phyloP scores from a whole-genome alignment of 768 basidiomycete species.

The Podaxis sp. region DNA sequence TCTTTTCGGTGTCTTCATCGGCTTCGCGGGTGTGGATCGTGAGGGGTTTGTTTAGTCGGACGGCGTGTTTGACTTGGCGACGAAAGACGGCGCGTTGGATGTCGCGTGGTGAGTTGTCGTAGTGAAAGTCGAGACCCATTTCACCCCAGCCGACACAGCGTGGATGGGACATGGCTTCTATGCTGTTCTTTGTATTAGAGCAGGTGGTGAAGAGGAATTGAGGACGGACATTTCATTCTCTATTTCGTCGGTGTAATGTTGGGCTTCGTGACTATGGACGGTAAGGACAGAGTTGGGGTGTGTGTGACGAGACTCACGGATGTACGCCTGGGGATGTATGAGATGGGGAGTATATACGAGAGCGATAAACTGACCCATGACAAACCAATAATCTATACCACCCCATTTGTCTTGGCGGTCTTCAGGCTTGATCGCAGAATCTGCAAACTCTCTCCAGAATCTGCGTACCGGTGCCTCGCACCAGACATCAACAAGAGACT shows the following conservation, averaged over 20 bases:
- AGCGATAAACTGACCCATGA: slow-evolving; percentile 57
- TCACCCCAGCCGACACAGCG: slow-evolving; percentile 89
- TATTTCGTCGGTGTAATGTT: slow-evolving; percentile 60
- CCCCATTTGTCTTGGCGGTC: slow-evolving; percentile 56
- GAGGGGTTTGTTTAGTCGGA: slow-evolving; percentile 69
- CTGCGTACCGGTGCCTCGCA: slow-evolving; percentile 74
- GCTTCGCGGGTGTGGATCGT: slow-evolving; percentile 89
- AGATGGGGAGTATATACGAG: slow-evolving; percentile 1
- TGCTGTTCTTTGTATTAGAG: slow-evolving; percentile 30
- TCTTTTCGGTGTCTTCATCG: slow-evolving; percentile 76
- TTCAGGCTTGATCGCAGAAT: slow-evolving; percentile 55
- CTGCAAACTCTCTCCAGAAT: slow-evolving; percentile 70
- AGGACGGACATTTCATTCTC: slow-evolving; percentile 63
- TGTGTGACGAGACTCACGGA: slow-evolving; percentile 45
- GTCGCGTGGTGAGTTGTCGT: slow-evolving; percentile 71
- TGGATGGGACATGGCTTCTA: slow-evolving; percentile 76
- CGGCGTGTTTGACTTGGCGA: slow-evolving; percentile 67
- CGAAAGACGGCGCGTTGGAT: slow-evolving; percentile 65
- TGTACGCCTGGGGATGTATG: slow-evolving; percentile 53
- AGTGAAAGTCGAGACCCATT: slow-evolving; percentile 85
- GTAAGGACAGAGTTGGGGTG: background rate
- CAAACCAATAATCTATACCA: slow-evolving; percentile 78
- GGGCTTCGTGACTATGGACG: slow-evolving; percentile 65
- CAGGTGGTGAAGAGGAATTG: background rate
- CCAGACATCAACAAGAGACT: slow-evolving; percentile 83